These are phyloP conservation scores for Amaranthus cruentus DNA, from an alignment of 148 eudicot genomes.

Conservation along the genomic window DNA sequence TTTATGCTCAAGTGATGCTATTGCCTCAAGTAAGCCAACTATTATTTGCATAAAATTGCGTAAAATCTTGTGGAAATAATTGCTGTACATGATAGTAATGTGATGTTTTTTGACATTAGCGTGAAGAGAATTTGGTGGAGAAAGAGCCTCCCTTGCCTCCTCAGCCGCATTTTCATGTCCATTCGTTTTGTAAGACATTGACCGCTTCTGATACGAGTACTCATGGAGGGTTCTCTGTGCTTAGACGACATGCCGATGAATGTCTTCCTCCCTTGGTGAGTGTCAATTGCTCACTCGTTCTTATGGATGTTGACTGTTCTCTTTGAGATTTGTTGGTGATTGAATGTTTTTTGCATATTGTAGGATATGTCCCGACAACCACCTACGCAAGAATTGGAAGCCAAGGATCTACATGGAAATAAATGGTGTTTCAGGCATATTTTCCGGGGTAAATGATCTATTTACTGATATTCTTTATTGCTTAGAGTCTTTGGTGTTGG, in stretches of 20 bases:
- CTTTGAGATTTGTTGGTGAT: background rate
- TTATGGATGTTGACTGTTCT: slow-evolving; percentile 12
- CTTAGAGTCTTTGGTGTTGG: background rate
- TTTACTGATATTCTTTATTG: background rate
- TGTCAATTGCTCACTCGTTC: background rate
- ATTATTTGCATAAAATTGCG: background rate
- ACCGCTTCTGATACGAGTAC: slow-evolving; percentile 98
- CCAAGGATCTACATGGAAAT: slow-evolving; percentile 73
- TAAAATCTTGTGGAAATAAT: background rate
- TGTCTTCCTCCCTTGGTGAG: slow-evolving; percentile 92
- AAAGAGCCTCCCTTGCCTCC: slow-evolving; percentile 51
- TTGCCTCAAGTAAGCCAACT: slow-evolving; percentile 63
- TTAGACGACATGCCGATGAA: slow-evolving; percentile 98
- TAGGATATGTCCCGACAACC: slow-evolving; percentile 98
- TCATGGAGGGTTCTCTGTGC: slow-evolving; percentile 96
- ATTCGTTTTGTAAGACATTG: slow-evolving; percentile 90
- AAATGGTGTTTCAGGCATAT: slow-evolving; percentile 97
- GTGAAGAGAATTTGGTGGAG: slow-evolving; percentile 51
- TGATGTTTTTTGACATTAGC: slow-evolving; percentile 38
- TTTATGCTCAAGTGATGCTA: slow-evolving; percentile 85
- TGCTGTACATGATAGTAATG: background rate
- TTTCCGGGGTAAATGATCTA: slow-evolving; percentile 60
- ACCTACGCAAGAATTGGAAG: slow-evolving; percentile 85
- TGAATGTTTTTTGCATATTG: slow-evolving; percentile 10
- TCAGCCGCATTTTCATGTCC: slow-evolving; percentile 61